phyloP scores from a whole-genome alignment of 352 stramenopile species.

The Phytophthora sp. region DNA sequence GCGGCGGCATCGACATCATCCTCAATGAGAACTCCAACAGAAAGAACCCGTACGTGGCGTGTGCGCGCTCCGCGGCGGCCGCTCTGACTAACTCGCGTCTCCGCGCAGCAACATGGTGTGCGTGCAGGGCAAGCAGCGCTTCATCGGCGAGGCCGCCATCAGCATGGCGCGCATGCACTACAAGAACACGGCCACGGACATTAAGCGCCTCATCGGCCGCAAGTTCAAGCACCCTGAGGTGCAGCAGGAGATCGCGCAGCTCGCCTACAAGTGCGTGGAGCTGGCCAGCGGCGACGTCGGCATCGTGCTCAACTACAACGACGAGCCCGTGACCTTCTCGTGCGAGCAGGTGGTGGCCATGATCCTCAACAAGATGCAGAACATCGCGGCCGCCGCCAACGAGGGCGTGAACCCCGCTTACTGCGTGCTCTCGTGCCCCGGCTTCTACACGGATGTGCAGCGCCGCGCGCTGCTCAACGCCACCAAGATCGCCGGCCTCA shows the following conservation, averaged over 20 bases:
- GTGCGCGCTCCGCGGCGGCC: not conserved
- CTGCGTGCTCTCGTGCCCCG: conserved; percentile 95
- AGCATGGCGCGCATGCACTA: conserved; percentile 96
- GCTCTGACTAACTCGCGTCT: not conserved
- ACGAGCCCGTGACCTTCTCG: conserved; percentile 90
- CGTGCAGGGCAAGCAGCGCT: conserved; percentile 91
- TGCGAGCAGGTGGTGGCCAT: conserved; percentile 97
- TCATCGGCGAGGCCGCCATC: conserved; percentile 93
- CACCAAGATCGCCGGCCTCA: conserved; percentile 94
- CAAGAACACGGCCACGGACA: conserved; percentile 97
- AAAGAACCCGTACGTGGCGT: conserved; percentile 94
- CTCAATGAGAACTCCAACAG: conserved; percentile 99
- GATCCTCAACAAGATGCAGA: conserved; percentile 97
- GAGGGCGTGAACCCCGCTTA: conserved; percentile 89
- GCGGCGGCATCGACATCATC: conserved; percentile 98
- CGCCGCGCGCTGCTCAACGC: conserved; percentile 95
- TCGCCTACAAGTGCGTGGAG: conserved; percentile 92
- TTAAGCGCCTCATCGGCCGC: conserved; percentile 98
- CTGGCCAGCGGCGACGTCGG: conserved; percentile 89
- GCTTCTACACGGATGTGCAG: conserved; percentile 98
- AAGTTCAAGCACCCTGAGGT: conserved; percentile 96
- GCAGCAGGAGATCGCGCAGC: conserved; percentile 94
- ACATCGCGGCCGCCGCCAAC: conserved; percentile 93
- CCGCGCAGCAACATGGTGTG: conserved; percentile 78
- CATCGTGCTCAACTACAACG: conserved; percentile 94